Conservation (phyloP, 805 yeast genomes). For the Monosporozyma unispora region DNA sequence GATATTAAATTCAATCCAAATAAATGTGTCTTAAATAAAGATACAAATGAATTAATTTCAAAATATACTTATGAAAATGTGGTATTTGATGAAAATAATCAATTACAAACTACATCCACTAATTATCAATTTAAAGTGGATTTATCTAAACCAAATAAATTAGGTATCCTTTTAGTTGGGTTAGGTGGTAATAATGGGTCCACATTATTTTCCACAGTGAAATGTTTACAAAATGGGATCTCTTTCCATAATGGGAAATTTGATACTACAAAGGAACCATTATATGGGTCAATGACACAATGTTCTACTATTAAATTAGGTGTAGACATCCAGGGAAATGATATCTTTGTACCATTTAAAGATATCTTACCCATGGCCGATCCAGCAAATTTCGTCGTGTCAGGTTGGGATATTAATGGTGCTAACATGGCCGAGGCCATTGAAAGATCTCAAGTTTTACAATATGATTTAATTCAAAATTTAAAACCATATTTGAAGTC, state of each 20-base stretch:
- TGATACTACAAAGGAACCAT: constrained; percentile 53
- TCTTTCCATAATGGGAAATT: constrained; percentile 66
- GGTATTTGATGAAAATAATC: constrained; percentile 10
- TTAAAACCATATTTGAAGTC: constrained; percentile 54
- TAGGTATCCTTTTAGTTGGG: constrained; percentile 87
- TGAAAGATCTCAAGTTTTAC: constrained; percentile 80
- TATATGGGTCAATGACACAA: constrained; percentile 88
- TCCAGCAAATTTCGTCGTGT: constrained; percentile 83
- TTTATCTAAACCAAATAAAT: constrained; percentile 59
- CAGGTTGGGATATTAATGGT: constrained; percentile 91
- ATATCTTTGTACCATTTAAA: constrained; percentile 87
- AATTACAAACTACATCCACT: neutral
- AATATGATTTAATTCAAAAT: constrained; percentile 72
- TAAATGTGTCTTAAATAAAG: constrained; percentile 2
- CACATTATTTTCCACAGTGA: constrained; percentile 73
- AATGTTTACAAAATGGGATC: constrained; percentile 75
- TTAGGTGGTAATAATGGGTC: constrained; percentile 96
- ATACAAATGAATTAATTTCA: constrained; percentile 4
- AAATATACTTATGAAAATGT: constrained; percentile 8
- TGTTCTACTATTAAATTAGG: constrained; percentile 85
- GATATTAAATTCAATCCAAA: constrained; percentile 5
- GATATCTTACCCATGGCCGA: constrained; percentile 77
- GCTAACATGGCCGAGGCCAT: constrained; percentile 66
- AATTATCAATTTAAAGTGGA: constrained; percentile 81
- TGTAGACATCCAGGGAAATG: constrained; percentile 71